These are phyloP conservation scores for Aspergillus chevalieri DNA, from an alignment of 2,329 filamentous ascomycete species.

Conservation along the genomic window DNA sequence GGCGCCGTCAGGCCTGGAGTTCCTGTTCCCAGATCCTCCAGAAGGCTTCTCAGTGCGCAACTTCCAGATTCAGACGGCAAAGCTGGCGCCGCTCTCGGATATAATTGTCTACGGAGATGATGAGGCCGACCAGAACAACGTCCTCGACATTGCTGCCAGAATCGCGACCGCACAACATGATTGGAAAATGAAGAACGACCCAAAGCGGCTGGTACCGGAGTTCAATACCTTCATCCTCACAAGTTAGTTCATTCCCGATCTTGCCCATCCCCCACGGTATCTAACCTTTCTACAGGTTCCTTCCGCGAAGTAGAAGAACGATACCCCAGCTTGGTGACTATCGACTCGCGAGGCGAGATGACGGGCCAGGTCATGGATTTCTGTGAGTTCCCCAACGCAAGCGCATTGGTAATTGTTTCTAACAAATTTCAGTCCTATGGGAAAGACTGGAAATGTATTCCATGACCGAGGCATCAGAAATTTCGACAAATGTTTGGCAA, in stretches of 20 bases:
- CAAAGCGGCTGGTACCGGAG: constrained; percentile 49
- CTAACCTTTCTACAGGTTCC: constrained; percentile 40
- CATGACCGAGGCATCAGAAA: constrained; percentile 87
- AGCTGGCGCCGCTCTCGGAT: constrained; percentile 80
- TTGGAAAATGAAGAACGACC: constrained; percentile 63
- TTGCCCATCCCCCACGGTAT: constrained; percentile 8
- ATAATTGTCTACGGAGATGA: constrained; percentile 87
- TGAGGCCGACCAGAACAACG: constrained; percentile 52
- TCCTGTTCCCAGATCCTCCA: constrained; percentile 75
- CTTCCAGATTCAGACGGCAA: constrained; percentile 92
- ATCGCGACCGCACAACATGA: constrained; percentile 70
- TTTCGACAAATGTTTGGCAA: constrained; percentile 82
- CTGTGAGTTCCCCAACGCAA: constrained; percentile 43
- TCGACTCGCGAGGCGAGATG: constrained; percentile 63
- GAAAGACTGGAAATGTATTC: constrained; percentile 87
- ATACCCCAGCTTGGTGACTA: constrained; percentile 64
- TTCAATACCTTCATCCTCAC: constrained; percentile 82
- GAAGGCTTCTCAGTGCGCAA: constrained; percentile 95
- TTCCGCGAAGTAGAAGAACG: constrained; percentile 67
- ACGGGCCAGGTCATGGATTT: constrained; percentile 83
- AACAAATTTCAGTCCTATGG: constrained; percentile 55
- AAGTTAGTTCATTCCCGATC: constrained; percentile 37
- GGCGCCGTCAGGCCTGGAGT: constrained; percentile 51
- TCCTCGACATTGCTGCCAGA: constrained; percentile 57
- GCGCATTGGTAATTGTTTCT: not conserved